Percentiles rank a stretch among this genome's conserved stretches.
These are phyloP conservation scores for Saccharomyces jurei DNA, from an alignment of 805 yeast genomes.

Conservation along the genomic window DNA sequence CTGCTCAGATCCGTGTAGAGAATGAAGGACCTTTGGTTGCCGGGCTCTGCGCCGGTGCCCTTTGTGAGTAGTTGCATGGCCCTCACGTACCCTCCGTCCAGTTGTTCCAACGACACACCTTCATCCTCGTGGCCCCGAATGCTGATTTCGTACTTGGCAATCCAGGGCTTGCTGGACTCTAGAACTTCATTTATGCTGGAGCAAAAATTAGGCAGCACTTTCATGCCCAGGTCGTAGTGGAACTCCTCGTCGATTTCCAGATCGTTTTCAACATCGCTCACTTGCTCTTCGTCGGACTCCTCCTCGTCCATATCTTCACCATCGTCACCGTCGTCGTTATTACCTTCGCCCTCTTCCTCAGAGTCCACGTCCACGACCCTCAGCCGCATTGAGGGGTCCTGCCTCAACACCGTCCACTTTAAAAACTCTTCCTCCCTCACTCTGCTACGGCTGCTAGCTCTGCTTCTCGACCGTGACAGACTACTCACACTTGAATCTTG, in stretches of 20 bases:
- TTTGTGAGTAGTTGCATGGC: conserved; percentile 17
- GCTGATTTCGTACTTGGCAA: conserved; percentile 17
- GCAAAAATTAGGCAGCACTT: conserved; percentile 29
- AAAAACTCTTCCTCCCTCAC: conserved; percentile 34
- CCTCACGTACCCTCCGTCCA: conserved; percentile 25
- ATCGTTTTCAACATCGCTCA: conserved; percentile 32
- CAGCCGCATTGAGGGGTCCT: conserved; percentile 67
- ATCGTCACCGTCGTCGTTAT: conserved; percentile 15
- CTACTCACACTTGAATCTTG: conserved; percentile 4
- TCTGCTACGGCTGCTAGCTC: conserved; percentile 24
- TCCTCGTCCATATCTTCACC: conserved; percentile 29
- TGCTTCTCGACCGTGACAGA: conserved; percentile 25
- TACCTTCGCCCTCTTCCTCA: conserved; percentile 10
- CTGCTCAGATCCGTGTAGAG: conserved; percentile 77
- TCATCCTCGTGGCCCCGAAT: conserved; percentile 30
- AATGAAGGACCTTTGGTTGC: conserved; percentile 43
- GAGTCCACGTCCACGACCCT: conserved; percentile 14
- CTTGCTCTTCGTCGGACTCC: conserved; percentile 35
- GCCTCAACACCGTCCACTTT: conserved; percentile 60
- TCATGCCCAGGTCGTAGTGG: conserved; percentile 27
- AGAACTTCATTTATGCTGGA: conserved; percentile 22
- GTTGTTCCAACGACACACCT: conserved; percentile 19
- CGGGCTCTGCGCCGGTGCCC: conserved; percentile 12
- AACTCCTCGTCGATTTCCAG: conserved; percentile 26
- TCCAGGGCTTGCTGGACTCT: conserved; percentile 28